A percentile compares a stretch with the other conserved stretches of the same genome.
Conservation (phyloP, 2,329 filamentous ascomycete genomes). For the Fusarium sp. region DNA sequence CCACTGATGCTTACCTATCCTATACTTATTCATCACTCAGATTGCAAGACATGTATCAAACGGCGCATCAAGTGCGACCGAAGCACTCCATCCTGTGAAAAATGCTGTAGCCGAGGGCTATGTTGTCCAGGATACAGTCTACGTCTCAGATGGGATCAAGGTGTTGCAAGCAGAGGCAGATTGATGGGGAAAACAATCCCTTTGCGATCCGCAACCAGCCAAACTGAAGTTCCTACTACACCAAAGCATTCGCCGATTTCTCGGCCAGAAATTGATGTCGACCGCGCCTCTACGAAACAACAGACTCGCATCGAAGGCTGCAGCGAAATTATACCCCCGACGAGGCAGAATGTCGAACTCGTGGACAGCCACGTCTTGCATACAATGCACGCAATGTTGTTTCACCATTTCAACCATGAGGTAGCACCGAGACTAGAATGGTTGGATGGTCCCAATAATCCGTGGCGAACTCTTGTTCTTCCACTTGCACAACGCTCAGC, state of each 20-base stretch:
- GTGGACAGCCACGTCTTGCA: neutral
- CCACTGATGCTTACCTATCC: too few relatives aligned
- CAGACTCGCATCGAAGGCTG: neutral
- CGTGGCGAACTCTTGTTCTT: neutral
- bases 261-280: too few relatives aligned
- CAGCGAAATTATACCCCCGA: neutral
- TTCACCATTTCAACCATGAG: neutral
- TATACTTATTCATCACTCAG: neutral
- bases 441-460: neutral
- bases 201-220: neutral
- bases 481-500: neutral
- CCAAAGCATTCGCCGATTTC: neutral
- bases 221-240: too few relatives aligned
- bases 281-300: too few relatives aligned
- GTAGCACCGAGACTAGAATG: neutral
- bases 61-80: constrained; percentile 6
- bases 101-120: neutral
- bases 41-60: neutral
- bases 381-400: neutral
- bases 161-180: neutral
- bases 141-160: constrained; percentile 3
- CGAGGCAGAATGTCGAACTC: neutral
- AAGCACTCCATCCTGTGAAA: neutral
- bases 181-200: neutral
- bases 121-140: neutral